These are phyloP conservation scores for Pezicula rhizophila DNA, from an alignment of 2,329 filamentous ascomycete genomes.

Conservation along the genomic window DNA sequence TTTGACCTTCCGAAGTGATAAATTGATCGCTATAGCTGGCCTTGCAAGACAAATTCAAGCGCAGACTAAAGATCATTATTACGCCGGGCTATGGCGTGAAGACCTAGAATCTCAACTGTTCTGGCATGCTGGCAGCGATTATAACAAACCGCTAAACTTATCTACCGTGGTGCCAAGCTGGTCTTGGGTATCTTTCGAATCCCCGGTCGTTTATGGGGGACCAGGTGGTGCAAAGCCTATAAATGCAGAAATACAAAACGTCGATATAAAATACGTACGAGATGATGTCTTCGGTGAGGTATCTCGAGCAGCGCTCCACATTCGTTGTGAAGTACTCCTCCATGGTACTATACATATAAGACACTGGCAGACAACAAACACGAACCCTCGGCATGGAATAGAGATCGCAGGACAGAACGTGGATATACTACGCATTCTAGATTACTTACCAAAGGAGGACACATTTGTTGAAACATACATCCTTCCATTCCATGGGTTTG, in stretches of 20 bases:
- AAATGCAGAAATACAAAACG: background rate
- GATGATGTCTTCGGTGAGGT: background rate
- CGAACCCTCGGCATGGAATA: background rate
- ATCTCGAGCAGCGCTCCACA: background rate
- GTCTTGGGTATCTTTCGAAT: background rate
- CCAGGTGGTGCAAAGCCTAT: background rate
- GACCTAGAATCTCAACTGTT: slow-evolving; percentile 7
- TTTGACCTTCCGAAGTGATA: slow-evolving; percentile 21
- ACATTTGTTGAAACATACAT: background rate
- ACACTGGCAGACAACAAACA: background rate
- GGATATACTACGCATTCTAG: background rate
- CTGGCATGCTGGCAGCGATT: slow-evolving; percentile 2
- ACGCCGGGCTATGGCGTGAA: slow-evolving; percentile 11
- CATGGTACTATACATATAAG: background rate
- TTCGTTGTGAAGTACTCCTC: background rate
- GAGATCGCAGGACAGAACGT: background rate
- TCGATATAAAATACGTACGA: background rate
- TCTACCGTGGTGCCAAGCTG: background rate
- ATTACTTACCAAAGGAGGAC: background rate
- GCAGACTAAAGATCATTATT: slow-evolving; percentile 7
- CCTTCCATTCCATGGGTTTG: too few relatives aligned
- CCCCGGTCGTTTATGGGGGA: background rate
- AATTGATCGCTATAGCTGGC: slow-evolving; percentile 23
- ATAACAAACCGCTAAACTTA: background rate
- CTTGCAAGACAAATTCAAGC: slow-evolving; percentile 11